A percentile compares a stretch with the other conserved stretches of the same genome.
phyloP scores from a whole-genome alignment of 2,329 filamentous ascomycete species.

The Sporothrix inflata region DNA sequence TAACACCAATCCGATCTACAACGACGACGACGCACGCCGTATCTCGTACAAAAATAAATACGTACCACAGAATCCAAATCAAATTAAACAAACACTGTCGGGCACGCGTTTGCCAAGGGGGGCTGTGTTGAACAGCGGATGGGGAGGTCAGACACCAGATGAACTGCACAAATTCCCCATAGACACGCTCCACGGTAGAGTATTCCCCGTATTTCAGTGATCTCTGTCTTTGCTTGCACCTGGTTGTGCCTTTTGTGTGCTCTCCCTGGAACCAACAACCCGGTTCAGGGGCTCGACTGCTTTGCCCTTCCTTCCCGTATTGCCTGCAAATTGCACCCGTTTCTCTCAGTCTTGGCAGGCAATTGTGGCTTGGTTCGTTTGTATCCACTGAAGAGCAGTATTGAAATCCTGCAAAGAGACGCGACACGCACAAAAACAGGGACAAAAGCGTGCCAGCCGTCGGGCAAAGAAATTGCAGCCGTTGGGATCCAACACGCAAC shows the following conservation, averaged over 20 bases:
- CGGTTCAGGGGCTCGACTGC: slow-evolving; percentile 7
- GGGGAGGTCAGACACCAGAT: neutral
- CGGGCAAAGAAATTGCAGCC: neutral
- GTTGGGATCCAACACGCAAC: no score
- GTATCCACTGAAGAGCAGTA: neutral
- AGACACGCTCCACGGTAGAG: neutral
- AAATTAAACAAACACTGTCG: neutral
- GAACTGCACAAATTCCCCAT: neutral
- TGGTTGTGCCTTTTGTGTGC: neutral
- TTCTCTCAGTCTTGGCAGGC: neutral
- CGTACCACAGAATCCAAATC: neutral
- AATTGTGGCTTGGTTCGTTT: neutral
- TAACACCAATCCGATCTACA: neutral
- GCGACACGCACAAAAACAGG: neutral
- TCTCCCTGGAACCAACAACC: neutral
- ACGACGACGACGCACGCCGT: neutral
- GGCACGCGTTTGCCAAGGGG: slow-evolving; percentile 7
- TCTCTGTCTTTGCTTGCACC: no score
- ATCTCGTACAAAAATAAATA: neutral
- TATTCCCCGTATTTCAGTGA: neutral
- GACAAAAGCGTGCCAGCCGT: neutral
- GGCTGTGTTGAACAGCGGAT: neutral
- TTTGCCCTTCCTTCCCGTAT: neutral
- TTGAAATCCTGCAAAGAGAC: neutral
- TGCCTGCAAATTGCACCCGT: slow-evolving; percentile 9